phyloP scores from a whole-genome alignment of 768 basidiomycete genomes.

The Mycena maculata region DNA sequence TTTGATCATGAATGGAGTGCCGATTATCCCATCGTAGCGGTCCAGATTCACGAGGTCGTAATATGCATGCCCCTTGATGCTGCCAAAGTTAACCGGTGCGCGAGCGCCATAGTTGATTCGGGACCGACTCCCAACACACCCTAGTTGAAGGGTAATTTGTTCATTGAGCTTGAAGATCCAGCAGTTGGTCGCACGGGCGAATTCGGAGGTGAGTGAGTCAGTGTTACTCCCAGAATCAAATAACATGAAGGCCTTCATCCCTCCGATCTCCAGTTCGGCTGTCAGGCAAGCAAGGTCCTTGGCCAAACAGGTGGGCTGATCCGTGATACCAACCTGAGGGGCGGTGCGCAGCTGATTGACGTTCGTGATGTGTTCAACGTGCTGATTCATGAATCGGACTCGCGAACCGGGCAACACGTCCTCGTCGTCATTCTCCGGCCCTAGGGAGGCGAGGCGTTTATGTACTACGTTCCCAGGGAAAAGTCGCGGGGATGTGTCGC shows the following conservation, averaged over 20 bases:
- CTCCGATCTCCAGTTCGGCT: neutral
- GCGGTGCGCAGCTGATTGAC: neutral
- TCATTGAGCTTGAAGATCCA: neutral
- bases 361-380: conserved; percentile 3
- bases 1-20: conserved; percentile 16
- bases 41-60: conserved; percentile 12
- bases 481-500: no score
- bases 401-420: no score
- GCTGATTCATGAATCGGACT: neutral
- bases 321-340: neutral
- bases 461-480: no score
- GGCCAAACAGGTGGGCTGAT: neutral
- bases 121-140: conserved; percentile 1
- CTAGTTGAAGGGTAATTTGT: conserved; percentile 8
- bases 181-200: neutral
- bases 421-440: no score
- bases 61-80: neutral
- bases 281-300: neutral
- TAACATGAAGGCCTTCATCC: neutral
- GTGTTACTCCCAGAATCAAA: conserved; percentile 14
- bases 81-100: neutral
- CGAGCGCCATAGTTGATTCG: conserved; percentile 2
- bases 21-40: conserved; percentile 9
- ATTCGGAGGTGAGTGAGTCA: conserved; percentile 9
- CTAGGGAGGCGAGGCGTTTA: no score